phyloP scores from a whole-genome alignment of 1,284 basidiomycete genomes.

The Ganoderma lucidum region DNA sequence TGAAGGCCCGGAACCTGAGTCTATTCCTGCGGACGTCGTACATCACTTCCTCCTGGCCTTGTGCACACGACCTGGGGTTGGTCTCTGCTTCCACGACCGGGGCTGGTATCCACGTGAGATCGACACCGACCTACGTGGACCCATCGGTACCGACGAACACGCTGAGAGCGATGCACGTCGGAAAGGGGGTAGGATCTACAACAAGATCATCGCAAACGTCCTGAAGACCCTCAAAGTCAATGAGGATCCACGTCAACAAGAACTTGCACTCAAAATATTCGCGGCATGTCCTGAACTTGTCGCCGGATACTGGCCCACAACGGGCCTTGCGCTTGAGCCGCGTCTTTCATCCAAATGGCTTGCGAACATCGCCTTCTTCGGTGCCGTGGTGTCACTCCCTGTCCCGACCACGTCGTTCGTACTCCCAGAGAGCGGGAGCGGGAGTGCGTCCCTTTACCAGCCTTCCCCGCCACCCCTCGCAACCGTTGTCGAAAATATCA shows the following conservation, averaged over 20 bases:
- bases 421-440: conserved; percentile 47
- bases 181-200: conserved; percentile 68
- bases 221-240: conserved; percentile 80
- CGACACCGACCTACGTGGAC: conserved; percentile 40
- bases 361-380: conserved; percentile 85
- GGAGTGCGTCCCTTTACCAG: conserved; percentile 53
- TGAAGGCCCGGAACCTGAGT: conserved; percentile 61
- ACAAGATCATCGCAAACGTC: conserved; percentile 85
- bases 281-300: conserved; percentile 88
- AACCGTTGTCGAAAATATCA: conserved; percentile 75
- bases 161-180: conserved; percentile 46
- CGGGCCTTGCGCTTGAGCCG: conserved; percentile 84
- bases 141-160: conserved; percentile 41
- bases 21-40: conserved; percentile 79
- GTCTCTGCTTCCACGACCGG: conserved; percentile 88
- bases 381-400: conserved; percentile 78
- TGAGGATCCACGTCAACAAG: conserved; percentile 88
- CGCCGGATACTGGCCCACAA: conserved; percentile 82
- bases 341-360: conserved; percentile 91
- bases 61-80: conserved; percentile 84
- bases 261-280: conserved; percentile 83
- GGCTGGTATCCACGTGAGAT: conserved; percentile 89
- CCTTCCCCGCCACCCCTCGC: conserved; percentile 77
- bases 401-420: conserved; percentile 73
- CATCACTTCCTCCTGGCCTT: conserved; percentile 91